Evolutionary conservation across 2,329 filamentous ascomycete species (phyloP).

Genomic region (Aureobasidium sp.): DNA sequence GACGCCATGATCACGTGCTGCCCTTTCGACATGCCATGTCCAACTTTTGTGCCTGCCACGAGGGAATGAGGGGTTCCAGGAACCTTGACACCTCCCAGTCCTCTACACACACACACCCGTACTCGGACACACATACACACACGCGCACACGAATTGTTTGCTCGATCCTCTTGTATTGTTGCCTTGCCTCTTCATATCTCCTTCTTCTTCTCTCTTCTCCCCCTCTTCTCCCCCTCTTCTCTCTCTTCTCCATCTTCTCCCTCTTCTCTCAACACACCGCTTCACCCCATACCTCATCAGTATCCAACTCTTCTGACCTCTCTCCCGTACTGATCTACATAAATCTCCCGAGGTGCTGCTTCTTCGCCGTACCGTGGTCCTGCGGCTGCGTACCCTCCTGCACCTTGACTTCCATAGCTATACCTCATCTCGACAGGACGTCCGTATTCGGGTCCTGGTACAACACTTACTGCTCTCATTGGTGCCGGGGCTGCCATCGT

Average conservation of each 20-base stretch:
- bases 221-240: too few relatives aligned
- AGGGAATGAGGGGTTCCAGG: too few relatives aligned
- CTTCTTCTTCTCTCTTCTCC: too few relatives aligned
- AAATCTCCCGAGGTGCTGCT: slow-evolving; percentile 23
- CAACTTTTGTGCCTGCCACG: too few relatives aligned
- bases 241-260: background rate
- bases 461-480: slow-evolving; percentile 31
- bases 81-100: too few relatives aligned
- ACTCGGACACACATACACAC: background rate
- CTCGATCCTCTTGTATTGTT: too few relatives aligned
- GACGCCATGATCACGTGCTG: background rate
- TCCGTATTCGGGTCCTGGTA: slow-evolving; percentile 24
- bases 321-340: slow-evolving; percentile 33
- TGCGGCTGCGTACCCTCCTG: background rate
- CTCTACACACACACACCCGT: too few relatives aligned
- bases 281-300: background rate
- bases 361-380: slow-evolving; percentile 1
- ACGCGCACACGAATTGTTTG: background rate
- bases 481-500: slow-evolving; percentile 13
- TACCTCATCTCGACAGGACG: slow-evolving; percentile 5
- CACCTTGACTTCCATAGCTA: slow-evolving; percentile 4
- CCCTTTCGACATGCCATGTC: too few relatives aligned
- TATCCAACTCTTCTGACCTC: slow-evolving; percentile 18
- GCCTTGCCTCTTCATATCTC: too few relatives aligned
- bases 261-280: background rate